Base-by-base conservation (phyloP, 352 stramenopile genomes). In the Phytophthora fragariaefolia region DNA sequence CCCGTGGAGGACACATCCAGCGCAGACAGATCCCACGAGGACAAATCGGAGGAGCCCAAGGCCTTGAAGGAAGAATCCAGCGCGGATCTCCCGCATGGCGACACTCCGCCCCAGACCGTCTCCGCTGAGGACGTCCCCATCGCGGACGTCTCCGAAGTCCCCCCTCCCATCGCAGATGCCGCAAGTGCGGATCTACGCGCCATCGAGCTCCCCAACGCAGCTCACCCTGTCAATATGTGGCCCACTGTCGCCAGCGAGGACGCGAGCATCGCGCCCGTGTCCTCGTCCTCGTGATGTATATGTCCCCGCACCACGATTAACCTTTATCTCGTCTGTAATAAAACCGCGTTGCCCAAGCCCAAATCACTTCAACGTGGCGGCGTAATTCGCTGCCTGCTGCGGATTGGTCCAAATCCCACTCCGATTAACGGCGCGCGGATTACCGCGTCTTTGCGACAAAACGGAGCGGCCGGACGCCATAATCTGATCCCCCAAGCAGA, bases 401-500 rank as follows among this genome's bases (percentile, higher is more conserved):
- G n/a, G n/a, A n/a, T n/a, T n/a, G n/a, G n/a, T n/a, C n/a, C n/a
- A n/a, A n/a, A n/a, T n/a, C n/a, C n/a, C n/a, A n/a, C 20, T 12
- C 26, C 18, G n/a, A 22, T 47, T 47, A 22, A 47, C 18, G 17
- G 24, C 8, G 10, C 12, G n/a, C 34, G 18, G 18, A 15, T 42
- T 42, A 42, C 22, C 47, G 47, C 26, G 47, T 38, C 23, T 53
- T 24, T 53, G 26, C 23, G 47, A 24, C 47, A 38, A 47, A 47
- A 26, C 0, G 1, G n/a, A 22, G 1, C 40, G 15, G 15, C 10
- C 36, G 13, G 36, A 30, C 17, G 4, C 7, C 40, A 62, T 45
- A 45, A 52, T 45, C 55, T 20, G 55, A 54, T 38, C 55, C 42
- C 15, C 28, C 24, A 26, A 42, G 18, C 42, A 26, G 23, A n/a